A percentile compares a stretch with the other conserved stretches of the same genome.
phyloP scores from a whole-genome alignment of 2,329 filamentous ascomycete species.

The Phaeosphaeriaceae sp. region DNA sequence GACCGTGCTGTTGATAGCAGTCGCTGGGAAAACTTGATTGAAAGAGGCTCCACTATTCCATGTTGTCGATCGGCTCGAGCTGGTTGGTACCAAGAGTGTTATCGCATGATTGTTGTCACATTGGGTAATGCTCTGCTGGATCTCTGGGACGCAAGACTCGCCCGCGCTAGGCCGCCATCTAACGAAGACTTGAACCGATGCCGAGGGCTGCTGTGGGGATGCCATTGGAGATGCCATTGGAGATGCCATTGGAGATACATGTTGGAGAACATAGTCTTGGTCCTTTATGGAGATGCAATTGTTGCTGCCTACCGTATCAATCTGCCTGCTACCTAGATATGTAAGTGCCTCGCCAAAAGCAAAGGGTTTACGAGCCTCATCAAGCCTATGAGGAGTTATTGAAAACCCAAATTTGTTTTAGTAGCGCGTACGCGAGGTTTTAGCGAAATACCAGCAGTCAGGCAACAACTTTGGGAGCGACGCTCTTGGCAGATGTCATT shows the following conservation, averaged over 20 bases:
- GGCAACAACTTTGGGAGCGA: too few species aligned
- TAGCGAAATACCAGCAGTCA: too few species aligned
- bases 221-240: neutral
- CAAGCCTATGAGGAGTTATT: too few species aligned
- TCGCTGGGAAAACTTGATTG: constrained; percentile 4
- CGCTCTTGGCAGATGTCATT: too few species aligned
- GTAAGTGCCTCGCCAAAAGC: too few species aligned
- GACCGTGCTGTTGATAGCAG: constrained; percentile 20
- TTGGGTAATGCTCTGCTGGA: neutral
- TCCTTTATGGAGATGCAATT: too few species aligned
- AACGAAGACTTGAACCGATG: constrained; percentile 7
- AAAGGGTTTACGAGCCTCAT: too few species aligned
- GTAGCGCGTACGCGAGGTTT: too few species aligned
- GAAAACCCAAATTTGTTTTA: too few species aligned
- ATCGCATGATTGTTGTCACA: neutral
- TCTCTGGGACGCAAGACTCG: neutral
- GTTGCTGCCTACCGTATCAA: too few species aligned
- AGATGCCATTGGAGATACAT: neutral
- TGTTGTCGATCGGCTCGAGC: neutral
- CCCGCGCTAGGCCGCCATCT: constrained; percentile 13
- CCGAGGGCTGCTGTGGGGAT: neutral
- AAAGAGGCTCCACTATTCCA: constrained; percentile 18
- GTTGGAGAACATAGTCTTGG: too few species aligned
- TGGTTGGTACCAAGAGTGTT: constrained; percentile 1
- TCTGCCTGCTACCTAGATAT: too few species aligned